Base-by-base conservation (phyloP, 2,329 filamentous ascomycete genomes). In the Corynespora cassiicola region DNA sequence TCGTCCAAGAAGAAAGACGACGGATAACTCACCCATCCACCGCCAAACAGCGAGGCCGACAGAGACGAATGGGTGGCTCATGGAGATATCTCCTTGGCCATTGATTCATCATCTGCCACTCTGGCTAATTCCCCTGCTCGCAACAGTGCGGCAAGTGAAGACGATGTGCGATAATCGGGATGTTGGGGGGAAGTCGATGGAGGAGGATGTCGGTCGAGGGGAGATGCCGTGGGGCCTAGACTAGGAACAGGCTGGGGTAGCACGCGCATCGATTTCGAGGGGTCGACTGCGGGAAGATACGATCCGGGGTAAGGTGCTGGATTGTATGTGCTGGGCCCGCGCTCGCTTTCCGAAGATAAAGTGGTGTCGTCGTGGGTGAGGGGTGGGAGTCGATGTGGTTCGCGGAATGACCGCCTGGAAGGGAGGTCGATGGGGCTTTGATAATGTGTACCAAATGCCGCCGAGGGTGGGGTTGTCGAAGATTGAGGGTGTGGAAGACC, bases 331-430 rank as follows among this genome's bases (percentile, higher is more conserved):
- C 50, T 61, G 14, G 59, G 53, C 4, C 57, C 53, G n/a, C n/a
- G n/a, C n/a, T n/a, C n/a, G 24, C 65, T 68, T 32, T 69, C 64
- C 1, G 68, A 70, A n/a, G 68, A 71, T 24, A 67, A 37, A 1
- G 61, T 69, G 3, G 68, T 69, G 25, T 71, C 68, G 32, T 70
- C 65, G 23, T 65, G 68, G n/a, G 57, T 57, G 21, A 71, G 56
- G 9, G 56, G 49, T 14, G 68, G 68, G 7, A 67, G 51, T 16
- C 55, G 51, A 12, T 49, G 25, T 6, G 54, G 36, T 11, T 69
- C 66, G 17, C 63, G 57, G 21, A 46, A 44, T 11, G 63, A 48
- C 19, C 65, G 50, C 11, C 66, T 52, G 11, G 65, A 61, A n/a
- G 58, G 50, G 7, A 62, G 37, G 11, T 69, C 65, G 7, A 56